Evolutionary conservation across 257 asterid genomes (phyloP).

Genomic region (Anisodus tanguticus): DNA sequence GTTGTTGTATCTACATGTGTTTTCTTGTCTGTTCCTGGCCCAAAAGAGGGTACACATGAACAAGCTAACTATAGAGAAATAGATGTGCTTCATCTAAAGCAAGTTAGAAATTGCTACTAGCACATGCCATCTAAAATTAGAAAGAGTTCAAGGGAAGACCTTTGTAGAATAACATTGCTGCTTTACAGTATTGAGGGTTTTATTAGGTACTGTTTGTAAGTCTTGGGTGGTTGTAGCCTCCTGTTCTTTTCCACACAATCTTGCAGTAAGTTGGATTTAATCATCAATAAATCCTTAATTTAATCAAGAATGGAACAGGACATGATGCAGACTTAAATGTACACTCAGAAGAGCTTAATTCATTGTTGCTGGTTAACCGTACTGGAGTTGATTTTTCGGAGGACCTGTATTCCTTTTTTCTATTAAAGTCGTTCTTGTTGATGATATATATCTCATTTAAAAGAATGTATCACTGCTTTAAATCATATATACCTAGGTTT

Average conservation of each 20-base stretch:
- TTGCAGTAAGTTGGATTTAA: constrained; percentile 6
- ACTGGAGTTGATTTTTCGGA: background rate
- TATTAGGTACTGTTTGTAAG: background rate
- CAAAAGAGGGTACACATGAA: background rate
- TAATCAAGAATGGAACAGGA: background rate
- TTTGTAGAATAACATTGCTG: background rate
- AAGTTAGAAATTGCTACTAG: background rate
- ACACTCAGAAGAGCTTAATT: background rate
- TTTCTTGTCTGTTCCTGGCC: background rate
- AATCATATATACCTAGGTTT: background rate
- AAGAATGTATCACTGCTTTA: background rate
- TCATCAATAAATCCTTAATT: background rate
- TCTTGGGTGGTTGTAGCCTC: background rate
- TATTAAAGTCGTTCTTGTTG: background rate
- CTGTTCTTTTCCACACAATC: background rate
- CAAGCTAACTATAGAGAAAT: background rate
- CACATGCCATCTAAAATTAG: background rate
- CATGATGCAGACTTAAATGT: background rate
- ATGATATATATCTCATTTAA: too few species aligned
- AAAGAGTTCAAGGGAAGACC: background rate
- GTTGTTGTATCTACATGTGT: background rate
- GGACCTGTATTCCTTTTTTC: too few species aligned
- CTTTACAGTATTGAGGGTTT: background rate
- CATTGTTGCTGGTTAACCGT: background rate
- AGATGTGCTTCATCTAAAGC: background rate